These are phyloP conservation scores for Clonostachys byssicola DNA, from an alignment of 2,329 filamentous ascomycete species.

Conservation along the genomic window DNA sequence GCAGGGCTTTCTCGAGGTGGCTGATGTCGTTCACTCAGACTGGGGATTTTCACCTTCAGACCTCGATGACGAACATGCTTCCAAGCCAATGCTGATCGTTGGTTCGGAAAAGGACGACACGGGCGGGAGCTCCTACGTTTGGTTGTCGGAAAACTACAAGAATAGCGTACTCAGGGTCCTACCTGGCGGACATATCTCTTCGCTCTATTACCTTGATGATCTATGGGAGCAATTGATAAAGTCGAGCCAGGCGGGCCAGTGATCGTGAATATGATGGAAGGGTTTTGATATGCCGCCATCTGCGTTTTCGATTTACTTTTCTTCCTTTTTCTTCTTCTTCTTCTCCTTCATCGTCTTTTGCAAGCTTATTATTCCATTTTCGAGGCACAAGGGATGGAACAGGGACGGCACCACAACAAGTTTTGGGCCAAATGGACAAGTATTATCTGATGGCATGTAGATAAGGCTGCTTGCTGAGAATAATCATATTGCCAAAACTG, in stretches of 20 bases:
- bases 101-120: constrained; percentile 7
- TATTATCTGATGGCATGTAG: no score
- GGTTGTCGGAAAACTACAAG: constrained; percentile 10
- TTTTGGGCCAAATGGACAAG: no score
- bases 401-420: no score
- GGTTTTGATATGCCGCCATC: no score
- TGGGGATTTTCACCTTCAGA: constrained; percentile 11
- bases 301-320: no score
- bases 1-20: constrained; percentile 14
- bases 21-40: constrained; percentile 12
- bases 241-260: no score
- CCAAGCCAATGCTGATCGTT: constrained; percentile 10
- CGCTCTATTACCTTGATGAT: constrained; percentile 12
- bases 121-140: constrained; percentile 10
- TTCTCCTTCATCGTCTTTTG: no score
- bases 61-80: constrained; percentile 8
- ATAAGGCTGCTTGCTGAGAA: background rate
- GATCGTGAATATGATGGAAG: no score
- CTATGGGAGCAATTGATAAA: constrained; percentile 8
- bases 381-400: no score
- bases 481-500: background rate
- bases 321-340: no score
- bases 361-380: no score
- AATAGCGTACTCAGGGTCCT: constrained; percentile 5
- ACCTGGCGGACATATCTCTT: constrained; percentile 11